Evolutionary conservation across 768 basidiomycete species (phyloP).

Genomic region (Suillus americanus): DNA sequence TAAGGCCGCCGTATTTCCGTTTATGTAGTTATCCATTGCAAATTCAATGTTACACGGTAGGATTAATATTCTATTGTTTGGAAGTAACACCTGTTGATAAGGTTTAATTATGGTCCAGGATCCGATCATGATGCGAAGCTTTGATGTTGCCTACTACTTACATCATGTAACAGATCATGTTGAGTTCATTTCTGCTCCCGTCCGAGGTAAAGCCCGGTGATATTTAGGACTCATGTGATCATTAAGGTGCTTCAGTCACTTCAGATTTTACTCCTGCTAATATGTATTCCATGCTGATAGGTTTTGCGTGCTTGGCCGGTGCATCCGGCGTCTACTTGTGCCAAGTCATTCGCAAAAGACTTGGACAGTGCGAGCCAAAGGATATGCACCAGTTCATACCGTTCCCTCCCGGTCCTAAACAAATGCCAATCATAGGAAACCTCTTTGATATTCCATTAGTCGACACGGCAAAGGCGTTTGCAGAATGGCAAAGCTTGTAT

Average conservation of each 20-base stretch:
- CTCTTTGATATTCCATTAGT: constrained; percentile 4
- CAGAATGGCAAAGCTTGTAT: background rate
- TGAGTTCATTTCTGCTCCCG: too few relatives aligned
- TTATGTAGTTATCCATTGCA: too few relatives aligned
- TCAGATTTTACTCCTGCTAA: background rate
- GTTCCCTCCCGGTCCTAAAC: constrained; percentile 9
- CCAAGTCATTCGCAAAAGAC: background rate
- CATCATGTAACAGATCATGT: too few relatives aligned
- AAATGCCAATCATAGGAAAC: constrained; percentile 12
- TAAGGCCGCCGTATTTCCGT: too few relatives aligned
- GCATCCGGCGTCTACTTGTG: background rate
- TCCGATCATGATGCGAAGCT: too few relatives aligned
- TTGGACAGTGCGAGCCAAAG: background rate
- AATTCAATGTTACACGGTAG: too few relatives aligned
- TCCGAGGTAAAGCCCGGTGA: too few relatives aligned
- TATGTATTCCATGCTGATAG: background rate
- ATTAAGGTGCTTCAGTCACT: background rate
- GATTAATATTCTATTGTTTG: too few relatives aligned
- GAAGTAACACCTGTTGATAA: too few relatives aligned
- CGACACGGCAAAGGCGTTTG: background rate
- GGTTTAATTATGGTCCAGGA: too few relatives aligned
- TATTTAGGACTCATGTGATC: background rate
- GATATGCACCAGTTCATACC: background rate
- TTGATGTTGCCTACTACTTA: too few relatives aligned
- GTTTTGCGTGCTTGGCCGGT: background rate